A percentile compares a stretch with the other conserved stretches of the same genome.
These are phyloP conservation scores for cucumber (Cucumis sativus) DNA, from an alignment of 306 rosid genomes.

Conservation along the genomic window DNA sequence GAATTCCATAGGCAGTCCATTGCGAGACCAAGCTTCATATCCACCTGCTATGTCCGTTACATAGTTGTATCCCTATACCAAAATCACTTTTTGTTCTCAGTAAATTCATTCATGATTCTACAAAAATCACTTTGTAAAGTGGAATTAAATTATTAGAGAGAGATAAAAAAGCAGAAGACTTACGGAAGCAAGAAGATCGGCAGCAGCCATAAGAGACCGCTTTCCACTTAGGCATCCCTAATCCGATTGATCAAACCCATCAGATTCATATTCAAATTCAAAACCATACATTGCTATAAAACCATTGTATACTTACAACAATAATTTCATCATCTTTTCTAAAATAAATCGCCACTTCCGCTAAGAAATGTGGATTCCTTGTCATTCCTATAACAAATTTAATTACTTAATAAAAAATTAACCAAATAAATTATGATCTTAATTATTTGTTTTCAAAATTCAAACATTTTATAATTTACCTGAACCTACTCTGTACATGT, in stretches of 20 bases:
- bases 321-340: constrained; percentile 69
- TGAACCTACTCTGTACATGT: constrained; percentile 62
- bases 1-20: constrained; percentile 52
- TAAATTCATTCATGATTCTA: too few relatives aligned
- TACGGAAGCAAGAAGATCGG: constrained; percentile 60
- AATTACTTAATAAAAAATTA: too few relatives aligned
- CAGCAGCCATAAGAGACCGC: constrained; percentile 75
- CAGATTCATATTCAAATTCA: not conserved
- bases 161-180: constrained; percentile 8
- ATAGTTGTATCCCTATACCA: constrained; percentile 55
- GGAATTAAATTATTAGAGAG: not conserved
- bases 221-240: constrained; percentile 76
- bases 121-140: not conserved
- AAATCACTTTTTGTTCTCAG: too few relatives aligned
- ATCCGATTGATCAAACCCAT: not conserved
- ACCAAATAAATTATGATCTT: too few relatives aligned
- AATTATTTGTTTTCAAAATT: too few relatives aligned
- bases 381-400: constrained; percentile 41
- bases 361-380: constrained; percentile 47
- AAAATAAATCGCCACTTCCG: constrained; percentile 40
- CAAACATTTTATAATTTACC: constrained; percentile 15
- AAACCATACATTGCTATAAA: too few relatives aligned
- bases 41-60: constrained; percentile 90
- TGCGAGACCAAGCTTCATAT: constrained; percentile 69
- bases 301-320: constrained; percentile 37